Conservation (phyloP, 2,329 filamentous ascomycete species). For the Alternaria incomplexa region DNA sequence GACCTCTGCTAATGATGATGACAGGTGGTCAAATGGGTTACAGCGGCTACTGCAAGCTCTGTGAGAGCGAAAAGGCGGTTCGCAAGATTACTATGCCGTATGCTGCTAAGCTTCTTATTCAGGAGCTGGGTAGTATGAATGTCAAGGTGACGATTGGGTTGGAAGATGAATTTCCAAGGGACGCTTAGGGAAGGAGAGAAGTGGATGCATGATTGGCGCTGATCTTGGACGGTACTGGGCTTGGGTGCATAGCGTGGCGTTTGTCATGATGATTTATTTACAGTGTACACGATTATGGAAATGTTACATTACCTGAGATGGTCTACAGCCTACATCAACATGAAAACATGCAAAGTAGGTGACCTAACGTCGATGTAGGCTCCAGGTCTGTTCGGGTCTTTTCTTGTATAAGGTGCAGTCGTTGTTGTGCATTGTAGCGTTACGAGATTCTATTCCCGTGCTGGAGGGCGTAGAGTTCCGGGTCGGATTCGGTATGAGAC, state of each 20-base stretch:
- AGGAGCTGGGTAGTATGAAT: slow-evolving; percentile 98
- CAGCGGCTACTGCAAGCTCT: slow-evolving; percentile 92
- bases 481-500: neutral
- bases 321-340: neutral
- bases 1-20: neutral
- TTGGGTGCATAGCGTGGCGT: slow-evolving; percentile 28
- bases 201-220: slow-evolving; percentile 2
- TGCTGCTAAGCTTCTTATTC: slow-evolving; percentile 92
- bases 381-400: neutral
- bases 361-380: neutral
- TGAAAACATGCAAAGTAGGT: neutral
- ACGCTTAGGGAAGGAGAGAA: neutral
- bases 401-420: neutral
- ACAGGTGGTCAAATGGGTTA: slow-evolving; percentile 84
- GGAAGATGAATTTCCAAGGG: slow-evolving; percentile 84
- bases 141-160: slow-evolving; percentile 91
- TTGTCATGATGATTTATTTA: neutral
- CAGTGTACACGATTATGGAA: neutral
- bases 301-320: neutral
- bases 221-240: neutral
- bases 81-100: slow-evolving; percentile 97
- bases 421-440: neutral
- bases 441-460: neutral
- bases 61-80: slow-evolving; percentile 82
- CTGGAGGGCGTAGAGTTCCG: neutral